These are phyloP conservation scores for Metrosideros polymorpha DNA, from an alignment of 441 rosid species.

Conservation along the genomic window DNA sequence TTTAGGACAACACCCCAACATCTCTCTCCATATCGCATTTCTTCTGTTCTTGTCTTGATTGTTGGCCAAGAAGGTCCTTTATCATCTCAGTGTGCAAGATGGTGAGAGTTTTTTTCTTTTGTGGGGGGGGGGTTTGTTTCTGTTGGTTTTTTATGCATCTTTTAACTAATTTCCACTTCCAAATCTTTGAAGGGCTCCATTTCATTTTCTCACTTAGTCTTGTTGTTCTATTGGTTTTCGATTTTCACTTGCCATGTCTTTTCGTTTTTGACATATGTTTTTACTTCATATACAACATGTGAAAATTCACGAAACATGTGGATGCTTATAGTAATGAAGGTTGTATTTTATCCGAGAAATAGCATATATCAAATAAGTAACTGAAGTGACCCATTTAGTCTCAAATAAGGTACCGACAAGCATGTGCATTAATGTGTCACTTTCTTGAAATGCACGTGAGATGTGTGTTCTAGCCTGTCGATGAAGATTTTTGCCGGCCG, in stretches of 20 bases:
- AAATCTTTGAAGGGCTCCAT: background rate
- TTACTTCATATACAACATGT: background rate
- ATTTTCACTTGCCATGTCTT: background rate
- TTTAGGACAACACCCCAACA: background rate
- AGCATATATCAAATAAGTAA: no score
- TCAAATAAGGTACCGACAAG: background rate
- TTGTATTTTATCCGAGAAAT: background rate
- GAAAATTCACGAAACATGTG: background rate
- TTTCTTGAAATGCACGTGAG: background rate
- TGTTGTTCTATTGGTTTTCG: background rate
- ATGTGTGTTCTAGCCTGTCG: background rate
- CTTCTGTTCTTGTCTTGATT: background rate
- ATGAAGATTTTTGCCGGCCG: background rate
- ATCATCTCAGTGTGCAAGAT: background rate
- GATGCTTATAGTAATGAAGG: background rate
- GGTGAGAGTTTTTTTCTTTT: background rate
- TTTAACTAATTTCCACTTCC: background rate
- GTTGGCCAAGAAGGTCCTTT: background rate
- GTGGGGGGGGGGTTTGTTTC: background rate
- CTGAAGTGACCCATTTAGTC: accelerated
- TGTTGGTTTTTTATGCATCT: background rate
- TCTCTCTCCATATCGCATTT: background rate
- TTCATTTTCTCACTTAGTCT: background rate
- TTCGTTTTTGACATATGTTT: background rate
- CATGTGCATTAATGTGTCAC: background rate